phyloP scores from a whole-genome alignment of 768 basidiomycete genomes.

The Mycena galericulata region DNA sequence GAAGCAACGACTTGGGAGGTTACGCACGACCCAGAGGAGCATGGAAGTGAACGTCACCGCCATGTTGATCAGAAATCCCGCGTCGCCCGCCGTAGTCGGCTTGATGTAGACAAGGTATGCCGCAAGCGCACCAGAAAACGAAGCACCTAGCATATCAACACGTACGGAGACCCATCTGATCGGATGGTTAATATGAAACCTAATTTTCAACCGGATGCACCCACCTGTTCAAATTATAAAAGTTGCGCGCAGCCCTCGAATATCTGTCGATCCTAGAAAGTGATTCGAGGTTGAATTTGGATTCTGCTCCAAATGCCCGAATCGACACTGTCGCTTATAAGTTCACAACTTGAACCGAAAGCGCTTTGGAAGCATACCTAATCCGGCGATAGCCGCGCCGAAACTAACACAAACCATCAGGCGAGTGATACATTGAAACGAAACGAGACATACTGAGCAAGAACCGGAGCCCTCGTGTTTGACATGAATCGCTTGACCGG shows the following conservation, averaged over 20 bases:
- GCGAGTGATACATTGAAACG: constrained; percentile 28
- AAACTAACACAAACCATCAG: constrained; percentile 37
- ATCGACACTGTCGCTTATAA: constrained; percentile 44
- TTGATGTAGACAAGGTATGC: constrained; percentile 52
- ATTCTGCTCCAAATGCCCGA: constrained; percentile 61
- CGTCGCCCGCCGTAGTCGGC: constrained; percentile 45
- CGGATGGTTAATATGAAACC: constrained; percentile 46
- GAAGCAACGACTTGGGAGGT: no score
- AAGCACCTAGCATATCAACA: constrained; percentile 53
- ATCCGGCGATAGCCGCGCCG: constrained; percentile 60
- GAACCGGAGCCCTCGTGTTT: constrained; percentile 38
- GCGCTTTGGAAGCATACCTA: constrained; percentile 29
- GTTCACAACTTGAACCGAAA: neutral
- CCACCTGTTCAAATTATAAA: constrained; percentile 16
- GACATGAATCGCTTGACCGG: constrained; percentile 42
- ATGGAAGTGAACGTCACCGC: constrained; percentile 53
- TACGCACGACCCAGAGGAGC: no score
- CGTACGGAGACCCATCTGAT: constrained; percentile 51
- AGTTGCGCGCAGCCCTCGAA: constrained; percentile 31
- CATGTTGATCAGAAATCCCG: constrained; percentile 55
- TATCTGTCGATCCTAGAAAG: constrained; percentile 55
- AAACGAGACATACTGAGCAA: constrained; percentile 47
- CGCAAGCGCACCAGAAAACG: constrained; percentile 52
- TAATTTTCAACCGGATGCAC: no score
- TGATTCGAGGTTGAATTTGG: constrained; percentile 48